Evolutionary conservation across 1,284 basidiomycete genomes (phyloP), one percentile per base, ranked within the genome.

Genomic region (Phlebopus sp.): DNA sequence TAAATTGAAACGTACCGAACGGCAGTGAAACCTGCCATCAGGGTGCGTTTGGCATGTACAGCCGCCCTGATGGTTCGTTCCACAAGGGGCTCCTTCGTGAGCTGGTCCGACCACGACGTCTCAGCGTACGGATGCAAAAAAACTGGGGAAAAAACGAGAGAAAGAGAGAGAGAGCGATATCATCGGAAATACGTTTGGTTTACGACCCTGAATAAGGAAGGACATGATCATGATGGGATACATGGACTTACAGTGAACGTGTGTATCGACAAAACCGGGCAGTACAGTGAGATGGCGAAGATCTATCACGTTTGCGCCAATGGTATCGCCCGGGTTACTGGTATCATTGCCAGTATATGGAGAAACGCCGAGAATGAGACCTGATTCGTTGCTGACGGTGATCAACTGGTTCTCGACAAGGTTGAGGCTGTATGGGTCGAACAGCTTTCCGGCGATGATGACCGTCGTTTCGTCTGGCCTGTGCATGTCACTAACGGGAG

Each of bases 181-280:
- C 14, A 23, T 10, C 34, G 40, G 38, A 39, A 14, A 40, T 40
- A 30, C 10, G 42, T 5, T 37, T 23, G 21, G 6, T 30, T 41
- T 11, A 29, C 27, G 27, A 29, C 27, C 27, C 27, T 29, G 27
- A 11, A 29, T 29, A 29, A 8, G 27, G 27, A 29, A 5, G 8
- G 27, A 5, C 27, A 29, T 8, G 27, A 29, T 29, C 21, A 6
- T 23, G 21, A 23, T 23, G 21, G 27, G 2, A 29, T 29, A 29
- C 27, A 11, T 29, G 27, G 27, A 69, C 80, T 64, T 58, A 82
- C 82, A 64, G 59, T 84, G 83, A 15, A 86, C 82, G 63, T 86
- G 82, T 2, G 69, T 70, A 55, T 86, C 83, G n/a, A 85, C 81
- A 42, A 85, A 77, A 0, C 83, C 82, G 15, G 84, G 81, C 2